Percentiles rank a stretch among this genome's conserved stretches.
These are phyloP conservation scores for Sugiyamaella sp. DNA, from an alignment of 1,139 yeast species.

Conservation along the genomic window DNA sequence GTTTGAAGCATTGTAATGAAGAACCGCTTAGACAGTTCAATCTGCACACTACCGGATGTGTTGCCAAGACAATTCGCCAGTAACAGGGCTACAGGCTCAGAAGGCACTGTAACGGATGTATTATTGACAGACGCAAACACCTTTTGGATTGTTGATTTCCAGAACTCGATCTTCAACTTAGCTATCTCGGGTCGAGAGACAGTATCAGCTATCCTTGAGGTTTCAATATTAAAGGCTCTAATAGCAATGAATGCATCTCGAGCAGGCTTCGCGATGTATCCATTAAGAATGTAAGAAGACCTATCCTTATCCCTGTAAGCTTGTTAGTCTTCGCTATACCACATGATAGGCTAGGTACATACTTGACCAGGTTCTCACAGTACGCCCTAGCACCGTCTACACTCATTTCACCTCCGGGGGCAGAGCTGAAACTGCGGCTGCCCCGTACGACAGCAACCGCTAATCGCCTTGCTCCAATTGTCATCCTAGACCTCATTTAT, in stretches of 20 bases:
- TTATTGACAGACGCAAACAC: constrained; percentile 31
- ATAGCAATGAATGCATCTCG: constrained; percentile 69
- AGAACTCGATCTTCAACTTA: constrained; percentile 44
- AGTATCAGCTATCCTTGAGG: constrained; percentile 60
- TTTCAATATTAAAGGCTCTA: constrained; percentile 68
- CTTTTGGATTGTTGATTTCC: constrained; percentile 44
- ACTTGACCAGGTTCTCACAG: constrained; percentile 24
- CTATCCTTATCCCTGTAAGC: constrained; percentile 49
- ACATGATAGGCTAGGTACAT: not conserved
- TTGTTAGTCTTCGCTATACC: not conserved
- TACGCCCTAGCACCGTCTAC: constrained; percentile 23
- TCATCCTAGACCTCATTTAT: not conserved
- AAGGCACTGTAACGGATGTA: constrained; percentile 33
- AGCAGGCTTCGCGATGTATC: constrained; percentile 69
- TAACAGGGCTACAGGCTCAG: constrained; percentile 66
- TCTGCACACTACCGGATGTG: constrained; percentile 35
- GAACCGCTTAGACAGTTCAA: constrained; percentile 55
- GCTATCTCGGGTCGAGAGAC: constrained; percentile 46
- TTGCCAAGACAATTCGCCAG: constrained; percentile 38
- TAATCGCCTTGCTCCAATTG: not conserved
- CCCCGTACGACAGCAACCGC: not conserved
- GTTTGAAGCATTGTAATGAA: constrained; percentile 66
- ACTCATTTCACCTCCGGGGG: constrained; percentile 13
- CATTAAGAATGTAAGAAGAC: constrained; percentile 66
- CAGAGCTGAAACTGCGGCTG: not conserved